Base-by-base conservation (phyloP, 306 rosid genomes). In the Inga laurina region DNA sequence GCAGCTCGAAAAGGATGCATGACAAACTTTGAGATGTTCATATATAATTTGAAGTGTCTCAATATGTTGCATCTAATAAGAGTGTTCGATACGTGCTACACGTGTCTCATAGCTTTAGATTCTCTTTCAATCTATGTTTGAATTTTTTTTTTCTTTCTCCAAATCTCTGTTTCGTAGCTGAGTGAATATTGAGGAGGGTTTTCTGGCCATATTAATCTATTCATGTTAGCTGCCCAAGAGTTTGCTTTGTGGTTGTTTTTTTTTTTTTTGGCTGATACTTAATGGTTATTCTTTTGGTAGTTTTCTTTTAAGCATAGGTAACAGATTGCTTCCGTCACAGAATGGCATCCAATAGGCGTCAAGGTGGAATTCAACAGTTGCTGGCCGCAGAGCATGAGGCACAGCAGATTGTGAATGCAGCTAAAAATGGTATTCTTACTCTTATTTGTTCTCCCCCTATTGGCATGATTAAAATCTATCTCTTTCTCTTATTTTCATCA, bases 301-400 rank as follows among this genome's bases (percentile, higher is more conserved):
- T 54, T 85, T 64, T 68, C 21, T 4, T 44, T 80, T 32, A 8
- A n/a, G 43, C 43, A 12, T 75, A 37, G 79, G 9, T 85, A 32
- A 56, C 59, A 27, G 24, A 9, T 19, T 52, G 18, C 80, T 81
- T 84, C 41, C 69, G 80, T 90, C 85, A 68, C 81, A 88, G 82
- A 68, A 95, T 93, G 98, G 94, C 97, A 65, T 83, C 95, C 67
- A 87, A 57, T 72, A 87, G 94, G 82, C 82, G 91, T 84, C 97
- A 92, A 89, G 97, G 98, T 70, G 93, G 98, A 85, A 95, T 95
- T 84, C 98, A 95, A 57, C 98, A 92, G 70, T 84, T 95, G 91
- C 89, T 95, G 70, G 91, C 94, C 78, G 97, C 97, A 32, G 98
- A 95, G 72, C 95, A 93, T 83, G 98, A 90, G 59, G 98, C 97